A percentile compares a stretch with the other conserved stretches of the same genome.
phyloP scores from a whole-genome alignment of 1,284 basidiomycete genomes.

The Austropuccinia psidii region DNA sequence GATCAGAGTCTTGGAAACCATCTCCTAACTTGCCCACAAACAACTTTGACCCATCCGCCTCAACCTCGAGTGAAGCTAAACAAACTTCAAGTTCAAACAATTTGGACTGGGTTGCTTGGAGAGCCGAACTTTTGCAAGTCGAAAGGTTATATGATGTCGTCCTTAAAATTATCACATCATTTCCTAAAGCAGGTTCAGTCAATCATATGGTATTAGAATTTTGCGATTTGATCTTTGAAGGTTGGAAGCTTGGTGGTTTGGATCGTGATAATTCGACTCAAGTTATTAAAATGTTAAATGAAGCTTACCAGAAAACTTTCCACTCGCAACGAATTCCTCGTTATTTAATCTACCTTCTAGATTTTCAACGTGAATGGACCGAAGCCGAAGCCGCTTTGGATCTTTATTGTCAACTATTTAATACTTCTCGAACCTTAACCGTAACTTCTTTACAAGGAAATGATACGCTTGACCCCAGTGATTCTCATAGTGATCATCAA shows the following conservation, averaged over 20 bases:
- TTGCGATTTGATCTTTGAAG: slow-evolving; percentile 27
- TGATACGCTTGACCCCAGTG: slow-evolving; percentile 43
- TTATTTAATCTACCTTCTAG: slow-evolving; percentile 65
- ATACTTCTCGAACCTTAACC: slow-evolving; percentile 63
- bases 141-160: not conserved
- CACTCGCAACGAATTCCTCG: slow-evolving; percentile 75
- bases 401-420: slow-evolving; percentile 74
- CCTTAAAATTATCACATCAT: not conserved
- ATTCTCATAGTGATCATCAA: slow-evolving; percentile 40
- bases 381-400: slow-evolving; percentile 68
- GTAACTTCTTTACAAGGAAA: slow-evolving; percentile 48
- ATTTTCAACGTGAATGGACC: slow-evolving; percentile 56
- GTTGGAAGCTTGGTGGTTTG: slow-evolving; percentile 28
- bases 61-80: slow-evolving; percentile 1
- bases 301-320: slow-evolving; percentile 82
- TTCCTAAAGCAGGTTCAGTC: slow-evolving; percentile 3
- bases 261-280: slow-evolving; percentile 38
- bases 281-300: slow-evolving; percentile 65
- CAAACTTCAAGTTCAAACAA: not conserved
- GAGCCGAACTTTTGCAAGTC: slow-evolving; percentile 5
- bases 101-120: not conserved
- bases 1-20: slow-evolving; percentile 12
- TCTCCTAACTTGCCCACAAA: not conserved
- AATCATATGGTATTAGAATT: slow-evolving; percentile 27
- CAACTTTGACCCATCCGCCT: not conserved